Evolutionary conservation across 345 rosid species (phyloP).

Genomic region (Balakata baccata): DNA sequence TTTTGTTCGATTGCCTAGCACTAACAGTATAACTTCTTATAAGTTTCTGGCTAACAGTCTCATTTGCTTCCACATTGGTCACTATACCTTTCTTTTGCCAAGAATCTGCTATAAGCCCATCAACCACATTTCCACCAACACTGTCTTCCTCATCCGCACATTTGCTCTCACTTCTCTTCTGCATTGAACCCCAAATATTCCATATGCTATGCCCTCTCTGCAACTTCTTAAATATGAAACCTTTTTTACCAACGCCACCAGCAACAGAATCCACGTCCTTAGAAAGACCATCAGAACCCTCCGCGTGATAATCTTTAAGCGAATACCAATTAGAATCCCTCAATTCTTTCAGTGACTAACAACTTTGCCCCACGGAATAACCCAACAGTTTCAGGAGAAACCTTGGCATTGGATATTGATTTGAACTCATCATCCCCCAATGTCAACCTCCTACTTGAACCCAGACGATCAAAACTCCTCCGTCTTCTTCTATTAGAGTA

Average conservation of each 20-base stretch:
- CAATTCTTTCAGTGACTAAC: slow-evolving; percentile 53
- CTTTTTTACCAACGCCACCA: slow-evolving; percentile 16
- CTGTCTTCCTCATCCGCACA: slow-evolving; percentile 33
- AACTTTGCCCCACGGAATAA: slow-evolving; percentile 47
- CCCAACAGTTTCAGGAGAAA: slow-evolving; percentile 46
- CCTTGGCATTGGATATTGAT: slow-evolving; percentile 29
- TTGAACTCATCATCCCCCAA: slow-evolving; percentile 34
- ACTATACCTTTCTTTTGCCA: background rate
- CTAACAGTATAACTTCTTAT: slow-evolving; percentile 56
- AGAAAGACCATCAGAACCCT: slow-evolving; percentile 5
- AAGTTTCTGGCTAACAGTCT: slow-evolving; percentile 56
- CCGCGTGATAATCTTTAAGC: slow-evolving; percentile 12
- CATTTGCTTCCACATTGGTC: slow-evolving; percentile 33
- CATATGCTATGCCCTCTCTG: slow-evolving; percentile 14
- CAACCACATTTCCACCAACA: slow-evolving; percentile 34
- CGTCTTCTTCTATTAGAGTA: slow-evolving; percentile 27
- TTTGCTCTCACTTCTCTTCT: slow-evolving; percentile 23
- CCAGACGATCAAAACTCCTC: slow-evolving; percentile 30
- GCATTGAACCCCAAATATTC: slow-evolving; percentile 33
- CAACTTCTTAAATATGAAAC: slow-evolving; percentile 20
- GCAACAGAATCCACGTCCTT: slow-evolving; percentile 21
- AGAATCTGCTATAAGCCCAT: slow-evolving; percentile 47
- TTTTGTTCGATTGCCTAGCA: slow-evolving; percentile 40
- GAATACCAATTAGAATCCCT: slow-evolving; percentile 44
- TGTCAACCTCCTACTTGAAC: slow-evolving; percentile 20